Evolutionary conservation across 2,329 filamentous ascomycete genomes (phyloP), one percentile per base, ranked within the genome.

Genomic region (Didymella sp.): DNA sequence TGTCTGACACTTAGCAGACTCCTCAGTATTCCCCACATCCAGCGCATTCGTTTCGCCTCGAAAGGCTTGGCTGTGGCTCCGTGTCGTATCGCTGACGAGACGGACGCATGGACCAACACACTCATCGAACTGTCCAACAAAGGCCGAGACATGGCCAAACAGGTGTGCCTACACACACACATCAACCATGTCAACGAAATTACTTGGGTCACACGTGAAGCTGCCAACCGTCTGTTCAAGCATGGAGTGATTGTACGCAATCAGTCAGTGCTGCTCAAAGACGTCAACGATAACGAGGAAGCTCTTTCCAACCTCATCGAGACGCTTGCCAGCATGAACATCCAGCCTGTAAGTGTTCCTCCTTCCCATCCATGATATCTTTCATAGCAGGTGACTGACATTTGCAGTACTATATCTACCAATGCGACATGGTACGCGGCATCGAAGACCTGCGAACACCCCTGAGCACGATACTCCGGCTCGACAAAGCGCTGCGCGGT

Each of bases 101-200:
- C 69, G 0, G 85, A 88, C 62, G 65, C 65, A 4, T 89, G 86
- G 86, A 76, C 80, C 1, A 73, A 80, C 3, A 77, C 81, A 1
- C 73, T 88, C 40, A 78, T 86, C 25, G 75, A 76, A 4, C 70
- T 89, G 1, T 80, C 81, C 0, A 78, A 82, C 44, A 73, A 76
- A 54, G 85, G 83, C 3, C 79, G 80, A 52, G 67, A 72, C 45
- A 77, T 81, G 22, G 85, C 85, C 5, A 88, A 88, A 68, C 79
- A 83, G 47, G 80, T 88, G 61, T 85, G 85, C 4, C 74, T 87
- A 51, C 86, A 89, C 67, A 89, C 86, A 0, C 87, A 89, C 64
- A 86, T 88, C 73, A 88, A 88, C 63, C 84, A 87, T 60, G 81
- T 85, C 0, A 80, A 80, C 33, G 86, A 88, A 69, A 82, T 88